Base-by-base conservation (phyloP, 352 stramenopile genomes). In the Phytophthora hibernalis region DNA sequence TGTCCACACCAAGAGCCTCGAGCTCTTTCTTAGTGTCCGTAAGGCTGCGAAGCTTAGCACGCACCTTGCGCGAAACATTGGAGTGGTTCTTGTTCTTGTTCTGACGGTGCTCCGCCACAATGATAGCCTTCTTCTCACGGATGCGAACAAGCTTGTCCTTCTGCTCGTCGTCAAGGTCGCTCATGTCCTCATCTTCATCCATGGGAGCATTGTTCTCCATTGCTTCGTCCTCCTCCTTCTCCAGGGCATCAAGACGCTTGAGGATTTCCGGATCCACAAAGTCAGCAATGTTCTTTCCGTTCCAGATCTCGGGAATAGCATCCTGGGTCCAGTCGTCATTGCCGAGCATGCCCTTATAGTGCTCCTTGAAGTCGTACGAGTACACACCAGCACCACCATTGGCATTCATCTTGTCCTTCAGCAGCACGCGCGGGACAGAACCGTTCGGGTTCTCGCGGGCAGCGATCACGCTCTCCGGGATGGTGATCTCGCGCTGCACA, bases 221-320 rank as follows among this genome's bases (percentile, higher is more conserved):
- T 33, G 96, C 80, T 64, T 98, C 94, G 53, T 99, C 97, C 74
- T 99, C 98, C 74, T 99, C 97, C 54, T 93, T 72, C 81, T 99
- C 98, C 45, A 99, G 81, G 37, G 91, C 86, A 15, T 94, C 91
- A 31, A 99, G 88, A 65, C 96, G 97, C 55, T 94, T 96, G 45
- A 99, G 91, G 75, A 99, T 99, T 35, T 99, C 97, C 9, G 97
- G 87, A 72, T 99, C 98, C 49, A 99, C 87, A 78, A 98, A 99
- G 78, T 99, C 98, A 48, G 94, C 90, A 85, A 99, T 97, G 80
- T 99, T 99, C 83, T 99, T 99, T 64, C 98, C 98, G 78, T 99
- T 98, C 83, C 99, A 98, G 76, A 99, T 99, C 80, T 99, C 95
- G 5, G 98, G 98, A 57, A 99, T 98, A 35, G 91, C 83, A 76